A percentile compares a stretch with the other conserved stretches of the same genome.
Evolutionary conservation across 345 rosid species (phyloP).

Genomic region (Eucalyptus regnans): DNA sequence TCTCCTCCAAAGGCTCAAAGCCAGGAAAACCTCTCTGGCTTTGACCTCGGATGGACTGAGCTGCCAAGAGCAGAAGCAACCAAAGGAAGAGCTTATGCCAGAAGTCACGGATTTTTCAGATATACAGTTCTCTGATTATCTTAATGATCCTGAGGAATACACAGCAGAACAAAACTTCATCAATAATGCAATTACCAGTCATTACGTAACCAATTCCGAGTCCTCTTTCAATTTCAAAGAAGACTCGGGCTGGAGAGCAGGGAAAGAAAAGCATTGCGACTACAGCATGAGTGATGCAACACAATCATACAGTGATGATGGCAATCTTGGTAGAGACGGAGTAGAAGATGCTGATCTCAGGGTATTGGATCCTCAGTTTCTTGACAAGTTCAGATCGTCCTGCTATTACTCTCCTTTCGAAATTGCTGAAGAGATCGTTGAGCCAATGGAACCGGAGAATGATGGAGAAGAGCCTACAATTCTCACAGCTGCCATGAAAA

Average conservation of each 20-base stretch:
- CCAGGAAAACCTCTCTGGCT: constrained; percentile 8
- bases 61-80: background rate
- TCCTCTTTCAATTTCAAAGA: constrained; percentile 23
- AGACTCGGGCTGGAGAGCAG: background rate
- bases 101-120: constrained; percentile 1
- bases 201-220: constrained; percentile 5
- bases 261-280: constrained; percentile 1
- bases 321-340: background rate
- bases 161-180: background rate
- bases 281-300: constrained; percentile 3
- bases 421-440: constrained; percentile 37
- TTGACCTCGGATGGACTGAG: background rate
- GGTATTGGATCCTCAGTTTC: constrained; percentile 29
- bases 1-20: constrained; percentile 44
- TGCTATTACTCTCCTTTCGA: constrained; percentile 38
- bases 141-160: constrained; percentile 20
- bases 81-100: background rate
- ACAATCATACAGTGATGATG: constrained; percentile 5
- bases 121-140: constrained; percentile 25
- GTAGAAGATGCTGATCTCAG: constrained; percentile 1
- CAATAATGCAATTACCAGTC: background rate
- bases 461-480: constrained; percentile 24
- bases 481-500: constrained; percentile 41
- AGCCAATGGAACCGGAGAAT: constrained; percentile 16
- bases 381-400: constrained; percentile 18